Evolutionary conservation across 2,329 filamentous ascomycete species (phyloP).

Genomic region (Peltaster fructicola): DNA sequence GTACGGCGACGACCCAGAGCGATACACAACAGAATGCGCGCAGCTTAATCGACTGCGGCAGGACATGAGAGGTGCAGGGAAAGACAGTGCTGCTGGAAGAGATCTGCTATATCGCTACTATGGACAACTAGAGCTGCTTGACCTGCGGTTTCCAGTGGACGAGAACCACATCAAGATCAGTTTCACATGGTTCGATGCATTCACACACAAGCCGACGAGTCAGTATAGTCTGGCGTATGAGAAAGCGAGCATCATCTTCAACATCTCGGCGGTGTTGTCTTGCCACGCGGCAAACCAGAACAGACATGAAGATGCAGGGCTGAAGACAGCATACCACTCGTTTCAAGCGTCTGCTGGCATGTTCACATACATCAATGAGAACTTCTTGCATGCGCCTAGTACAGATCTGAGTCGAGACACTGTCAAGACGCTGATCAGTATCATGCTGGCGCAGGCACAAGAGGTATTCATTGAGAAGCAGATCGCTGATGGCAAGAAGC

Average conservation of each 20-base stretch:
- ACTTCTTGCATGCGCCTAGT: conserved; percentile 91
- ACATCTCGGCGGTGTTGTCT: conserved; percentile 91
- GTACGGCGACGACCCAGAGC: conserved; percentile 91
- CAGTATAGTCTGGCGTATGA: conserved; percentile 96
- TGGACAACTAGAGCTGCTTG: conserved; percentile 84
- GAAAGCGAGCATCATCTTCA: conserved; percentile 98
- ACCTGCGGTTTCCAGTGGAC: conserved; percentile 88
- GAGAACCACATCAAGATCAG: conserved; percentile 98
- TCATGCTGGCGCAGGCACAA: conserved; percentile 90
- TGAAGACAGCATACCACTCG: conserved; percentile 94
- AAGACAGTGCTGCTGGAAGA: conserved; percentile 83
- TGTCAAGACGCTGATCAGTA: conserved; percentile 79
- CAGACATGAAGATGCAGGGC: conserved; percentile 72
- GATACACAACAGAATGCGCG: conserved; percentile 86
- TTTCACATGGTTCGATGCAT: conserved; percentile 99
- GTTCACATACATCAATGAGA: conserved; percentile 99
- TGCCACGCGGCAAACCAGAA: conserved; percentile 91
- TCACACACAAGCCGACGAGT: conserved; percentile 91
- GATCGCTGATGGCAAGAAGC: conserved; percentile 79
- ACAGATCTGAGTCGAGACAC: conserved; percentile 92
- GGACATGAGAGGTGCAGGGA: conserved; percentile 94
- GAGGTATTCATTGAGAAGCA: conserved; percentile 98
- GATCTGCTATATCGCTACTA: conserved; percentile 96
- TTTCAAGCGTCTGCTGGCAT: conserved; percentile 97
- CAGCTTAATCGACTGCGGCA: conserved; percentile 88